Evolutionary conservation across 31 red algal genomes (phyloP).

Genomic region (Bonnemaisonia californica): DNA sequence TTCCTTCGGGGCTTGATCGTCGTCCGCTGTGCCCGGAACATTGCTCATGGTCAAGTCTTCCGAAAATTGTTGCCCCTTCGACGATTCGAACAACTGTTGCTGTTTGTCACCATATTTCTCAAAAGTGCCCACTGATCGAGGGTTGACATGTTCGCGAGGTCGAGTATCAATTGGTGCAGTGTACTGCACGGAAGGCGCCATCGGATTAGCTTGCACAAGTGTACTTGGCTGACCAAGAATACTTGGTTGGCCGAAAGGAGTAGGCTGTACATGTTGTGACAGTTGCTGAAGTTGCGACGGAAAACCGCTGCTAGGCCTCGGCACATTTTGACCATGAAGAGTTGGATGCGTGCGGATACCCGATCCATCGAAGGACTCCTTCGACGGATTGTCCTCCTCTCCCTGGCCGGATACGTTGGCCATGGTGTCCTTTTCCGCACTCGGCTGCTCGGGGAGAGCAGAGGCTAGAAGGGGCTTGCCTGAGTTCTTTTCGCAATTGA

Average conservation of each 20-base stretch:
- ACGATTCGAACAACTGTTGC: background rate
- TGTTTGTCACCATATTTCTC: background rate
- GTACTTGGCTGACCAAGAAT: conserved; percentile 26
- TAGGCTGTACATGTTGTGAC: background rate
- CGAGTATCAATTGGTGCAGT: background rate
- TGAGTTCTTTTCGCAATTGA: too few species aligned
- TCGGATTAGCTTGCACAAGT: conserved; percentile 10
- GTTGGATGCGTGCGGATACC: background rate
- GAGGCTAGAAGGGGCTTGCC: background rate
- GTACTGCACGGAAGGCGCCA: conserved; percentile 17
- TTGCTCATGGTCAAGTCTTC: conserved; percentile 18
- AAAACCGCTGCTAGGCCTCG: background rate
- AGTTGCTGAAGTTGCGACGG: too few species aligned
- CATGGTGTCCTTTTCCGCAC: too few species aligned
- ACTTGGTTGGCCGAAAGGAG: conserved; percentile 3
- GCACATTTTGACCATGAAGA: background rate
- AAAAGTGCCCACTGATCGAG: background rate
- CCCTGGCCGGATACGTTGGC: conserved; percentile 27
- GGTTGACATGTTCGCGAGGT: conserved; percentile 29
- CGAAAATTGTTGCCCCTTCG: background rate
- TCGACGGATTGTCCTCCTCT: conserved; percentile 21
- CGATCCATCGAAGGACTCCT: conserved; percentile 28
- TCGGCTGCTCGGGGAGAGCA: background rate
- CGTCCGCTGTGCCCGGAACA: conserved; percentile 10
- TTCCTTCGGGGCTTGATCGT: conserved; percentile 23